Percentiles rank a stretch among this genome's conserved stretches.
Evolutionary conservation across 371 early-diverging fungal species (phyloP).

Genomic region (Blakeslea trispora): DNA sequence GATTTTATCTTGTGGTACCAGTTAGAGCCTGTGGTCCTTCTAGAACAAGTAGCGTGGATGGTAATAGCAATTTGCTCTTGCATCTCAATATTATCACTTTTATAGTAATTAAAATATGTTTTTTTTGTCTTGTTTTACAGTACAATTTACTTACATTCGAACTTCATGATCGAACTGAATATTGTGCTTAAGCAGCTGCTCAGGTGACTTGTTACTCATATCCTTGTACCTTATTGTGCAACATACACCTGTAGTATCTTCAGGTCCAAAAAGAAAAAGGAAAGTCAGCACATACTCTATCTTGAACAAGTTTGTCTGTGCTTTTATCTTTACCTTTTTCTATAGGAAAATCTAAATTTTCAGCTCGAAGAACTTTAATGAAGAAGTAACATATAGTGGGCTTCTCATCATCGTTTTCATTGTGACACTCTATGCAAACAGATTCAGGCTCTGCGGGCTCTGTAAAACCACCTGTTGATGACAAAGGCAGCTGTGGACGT

Average conservation of each 20-base stretch:
- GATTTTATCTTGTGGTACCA: conserved; percentile 23
- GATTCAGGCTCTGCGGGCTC: not conserved
- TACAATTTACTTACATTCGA: conserved; percentile 18
- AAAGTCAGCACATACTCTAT: too few relatives aligned
- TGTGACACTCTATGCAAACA: conserved; percentile 7
- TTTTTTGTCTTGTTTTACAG: not conserved
- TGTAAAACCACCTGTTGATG: too few relatives aligned
- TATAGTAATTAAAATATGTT: not conserved
- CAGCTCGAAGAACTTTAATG: conserved; percentile 13
- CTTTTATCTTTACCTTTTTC: conserved; percentile 22
- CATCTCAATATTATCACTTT: conserved; percentile 18
- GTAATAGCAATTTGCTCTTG: conserved; percentile 18
- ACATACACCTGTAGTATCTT: conserved; percentile 9
- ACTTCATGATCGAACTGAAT: conserved; percentile 19
- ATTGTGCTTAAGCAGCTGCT: conserved; percentile 11
- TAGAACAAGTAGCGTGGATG: conserved; percentile 13
- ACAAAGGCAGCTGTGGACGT: too few relatives aligned
- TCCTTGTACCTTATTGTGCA: conserved; percentile 21
- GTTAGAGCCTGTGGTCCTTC: not conserved
- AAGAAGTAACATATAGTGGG: conserved; percentile 2
- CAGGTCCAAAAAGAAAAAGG: not conserved
- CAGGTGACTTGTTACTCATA: conserved; percentile 3
- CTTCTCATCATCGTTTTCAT: not conserved
- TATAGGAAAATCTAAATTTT: conserved; percentile 39
- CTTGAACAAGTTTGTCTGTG: not conserved